Evolutionary conservation across 176 grass and related monocot genomes (phyloP).

Genomic region (Tillandsia leiboldiana): DNA sequence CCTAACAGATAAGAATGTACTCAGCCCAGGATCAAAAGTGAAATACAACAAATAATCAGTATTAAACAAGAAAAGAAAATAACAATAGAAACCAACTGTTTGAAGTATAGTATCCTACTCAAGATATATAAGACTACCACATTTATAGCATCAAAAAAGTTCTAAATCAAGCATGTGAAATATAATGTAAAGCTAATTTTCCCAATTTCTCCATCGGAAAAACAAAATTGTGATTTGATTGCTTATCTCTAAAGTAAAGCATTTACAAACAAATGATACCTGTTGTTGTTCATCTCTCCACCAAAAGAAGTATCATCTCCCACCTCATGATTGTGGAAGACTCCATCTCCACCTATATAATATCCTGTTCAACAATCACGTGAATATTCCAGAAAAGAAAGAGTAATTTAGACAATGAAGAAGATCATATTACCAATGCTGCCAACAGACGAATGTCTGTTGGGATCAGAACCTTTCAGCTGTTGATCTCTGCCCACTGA

Average conservation of each 20-base stretch:
- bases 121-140: neutral
- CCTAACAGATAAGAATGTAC: neutral
- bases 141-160: neutral
- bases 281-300: constrained; percentile 32
- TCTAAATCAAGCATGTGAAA: neutral
- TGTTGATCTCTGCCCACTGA: neutral
- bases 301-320: constrained; percentile 31
- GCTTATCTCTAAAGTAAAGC: neutral
- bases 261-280: constrained; percentile 31
- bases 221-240: neutral
- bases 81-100: neutral
- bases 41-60: neutral
- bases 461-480: neutral
- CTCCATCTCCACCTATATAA: constrained; percentile 7
- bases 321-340: constrained; percentile 17
- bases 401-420: neutral
- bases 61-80: neutral
- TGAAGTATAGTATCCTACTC: neutral
- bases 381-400: neutral
- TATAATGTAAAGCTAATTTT: neutral
- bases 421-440: neutral
- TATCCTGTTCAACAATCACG: neutral
- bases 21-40: neutral
- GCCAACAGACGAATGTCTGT: neutral
- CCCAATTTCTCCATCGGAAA: neutral